These are phyloP conservation scores for Artemisia annua DNA, from an alignment of 129 eudicot genomes.

Conservation along the genomic window DNA sequence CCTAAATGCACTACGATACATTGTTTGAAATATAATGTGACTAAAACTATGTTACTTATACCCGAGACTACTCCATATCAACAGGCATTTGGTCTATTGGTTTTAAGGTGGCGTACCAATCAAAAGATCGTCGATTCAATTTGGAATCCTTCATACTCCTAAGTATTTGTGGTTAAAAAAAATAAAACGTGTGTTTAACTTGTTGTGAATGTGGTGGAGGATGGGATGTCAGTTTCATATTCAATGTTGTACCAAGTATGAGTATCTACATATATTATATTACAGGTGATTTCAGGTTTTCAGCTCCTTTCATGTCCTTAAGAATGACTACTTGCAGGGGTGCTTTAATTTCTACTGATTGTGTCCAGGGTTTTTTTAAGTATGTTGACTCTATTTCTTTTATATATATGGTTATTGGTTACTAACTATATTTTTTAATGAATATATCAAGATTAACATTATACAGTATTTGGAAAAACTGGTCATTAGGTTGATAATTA, in stretches of 20 bases:
- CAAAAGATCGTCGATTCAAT: too few species aligned
- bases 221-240: constrained; percentile 11
- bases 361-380: constrained; percentile 9
- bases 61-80: too few species aligned
- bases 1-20: too few species aligned
- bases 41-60: too few species aligned
- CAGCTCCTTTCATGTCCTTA: neutral
- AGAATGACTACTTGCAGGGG: constrained; percentile 8
- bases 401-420: neutral
- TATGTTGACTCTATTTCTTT: neutral
- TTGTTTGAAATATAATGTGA: too few species aligned
- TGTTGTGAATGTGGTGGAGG: neutral
- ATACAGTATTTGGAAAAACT: too few species aligned
- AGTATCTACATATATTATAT: neutral
- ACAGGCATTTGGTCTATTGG: too few species aligned
- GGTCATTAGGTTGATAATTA: neutral
- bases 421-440: neutral
- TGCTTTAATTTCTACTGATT: neutral
- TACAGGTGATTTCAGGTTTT: constrained; percentile 20
- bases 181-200: neutral
- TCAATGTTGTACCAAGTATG: neutral
- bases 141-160: too few species aligned
- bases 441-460: too few species aligned
- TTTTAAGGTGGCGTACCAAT: too few species aligned
- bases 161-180: neutral